Evolutionary conservation across 1,284 basidiomycete species (phyloP), one percentile per base, ranked within the genome.

Genomic region (Trametes hirsuta): DNA sequence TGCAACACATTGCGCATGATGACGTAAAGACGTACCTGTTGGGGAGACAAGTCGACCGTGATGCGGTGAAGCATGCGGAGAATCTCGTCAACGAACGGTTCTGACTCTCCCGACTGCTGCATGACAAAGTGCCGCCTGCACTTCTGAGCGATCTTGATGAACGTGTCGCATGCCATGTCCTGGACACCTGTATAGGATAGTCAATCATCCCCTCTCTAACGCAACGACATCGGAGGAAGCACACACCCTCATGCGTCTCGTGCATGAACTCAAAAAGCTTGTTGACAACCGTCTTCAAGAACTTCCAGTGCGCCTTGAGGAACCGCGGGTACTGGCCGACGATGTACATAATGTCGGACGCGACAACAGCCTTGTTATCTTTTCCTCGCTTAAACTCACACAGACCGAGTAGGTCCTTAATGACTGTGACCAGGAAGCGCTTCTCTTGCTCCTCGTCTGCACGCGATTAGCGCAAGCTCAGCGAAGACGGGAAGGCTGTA

Each of bases 181-280:
- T 99, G 97, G 11, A 99, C 97, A 82, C 93, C 92, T 93, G 50
- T 48, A 58, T 9, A 45, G 58, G 55, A 48, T 39, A 52, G 55
- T 45, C 10, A 8, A 57, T 37, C 30, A 45, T 42, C 34, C 21
- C 21, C 52, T 41, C 30, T 36, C 42, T 35, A 35, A 15, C 21
- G 52, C 18, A 2, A 36, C 35, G 9, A 25, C 58, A 35, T 58
- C 18, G 36, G 58, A 56, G 34, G 34, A 53, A 52, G 68, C 75
- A 57, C 61, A 88, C 61, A 88, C 95, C 96, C 81, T 99, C 97
- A 72, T 99, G 97, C 0, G 95, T 98, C 79, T 99, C 97, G 78
- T 99, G 97, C 96, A 99, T 99, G 75, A 99, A 99, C 76, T 99
- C 97, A 76, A 99, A 99, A 18, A 99, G 83, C 78, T 99, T 99